Evolutionary conservation across 345 rosid genomes (phyloP).

Genomic region (Populus deltoides): DNA sequence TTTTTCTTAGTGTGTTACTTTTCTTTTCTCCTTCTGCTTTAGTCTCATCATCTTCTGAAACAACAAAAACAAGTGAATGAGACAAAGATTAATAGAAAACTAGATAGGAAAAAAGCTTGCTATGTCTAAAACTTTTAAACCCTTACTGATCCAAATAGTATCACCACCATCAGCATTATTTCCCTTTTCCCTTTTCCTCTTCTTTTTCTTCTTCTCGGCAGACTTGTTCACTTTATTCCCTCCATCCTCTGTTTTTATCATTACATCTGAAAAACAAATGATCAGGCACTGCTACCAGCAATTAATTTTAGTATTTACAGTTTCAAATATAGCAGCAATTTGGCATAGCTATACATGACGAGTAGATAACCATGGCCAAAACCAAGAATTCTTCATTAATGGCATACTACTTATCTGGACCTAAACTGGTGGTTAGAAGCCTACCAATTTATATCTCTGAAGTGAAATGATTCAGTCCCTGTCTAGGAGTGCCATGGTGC

Average conservation of each 20-base stretch:
- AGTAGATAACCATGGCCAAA: neutral
- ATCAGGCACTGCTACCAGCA: neutral
- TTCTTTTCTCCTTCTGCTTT: conserved; percentile 18
- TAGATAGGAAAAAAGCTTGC: neutral
- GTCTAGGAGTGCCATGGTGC: neutral
- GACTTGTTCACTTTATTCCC: conserved; percentile 8
- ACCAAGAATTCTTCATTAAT: conserved; percentile 1
- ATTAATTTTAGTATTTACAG: neutral
- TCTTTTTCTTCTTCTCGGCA: conserved; percentile 26
- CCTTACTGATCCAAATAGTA: conserved; percentile 4
- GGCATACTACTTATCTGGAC: neutral
- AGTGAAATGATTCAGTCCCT: neutral
- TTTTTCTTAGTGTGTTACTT: conserved; percentile 25
- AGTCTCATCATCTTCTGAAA: conserved; percentile 10
- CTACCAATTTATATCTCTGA: neutral
- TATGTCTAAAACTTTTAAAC: neutral
- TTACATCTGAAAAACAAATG: conserved; percentile 18
- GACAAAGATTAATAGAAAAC: neutral
- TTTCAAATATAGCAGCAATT: neutral
- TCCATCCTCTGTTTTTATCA: conserved; percentile 17
- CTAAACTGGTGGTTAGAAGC: neutral
- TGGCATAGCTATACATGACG: neutral
- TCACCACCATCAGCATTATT: neutral
- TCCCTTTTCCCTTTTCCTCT: conserved; percentile 23
- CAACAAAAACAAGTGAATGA: conserved; percentile 2